phyloP scores from a whole-genome alignment of 306 rosid species.

The Vachellia pachyceras region DNA sequence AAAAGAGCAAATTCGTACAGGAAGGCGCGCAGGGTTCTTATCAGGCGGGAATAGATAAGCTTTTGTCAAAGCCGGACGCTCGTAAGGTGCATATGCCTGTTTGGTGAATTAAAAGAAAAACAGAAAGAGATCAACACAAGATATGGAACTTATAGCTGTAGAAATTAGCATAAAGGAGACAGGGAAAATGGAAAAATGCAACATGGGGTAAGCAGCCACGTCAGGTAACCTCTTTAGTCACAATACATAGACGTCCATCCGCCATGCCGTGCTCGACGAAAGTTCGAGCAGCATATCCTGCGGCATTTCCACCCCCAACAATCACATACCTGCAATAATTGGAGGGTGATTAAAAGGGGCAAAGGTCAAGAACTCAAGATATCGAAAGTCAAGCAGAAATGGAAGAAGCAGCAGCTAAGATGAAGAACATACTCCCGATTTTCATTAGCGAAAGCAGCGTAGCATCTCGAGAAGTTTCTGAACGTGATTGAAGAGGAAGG shows the following conservation, averaged over 20 bases:
- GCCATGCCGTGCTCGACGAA: conserved; percentile 95
- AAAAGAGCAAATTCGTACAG: conserved; percentile 57
- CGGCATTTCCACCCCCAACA: conserved; percentile 97
- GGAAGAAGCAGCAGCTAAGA: background rate
- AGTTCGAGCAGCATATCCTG: conserved; percentile 92
- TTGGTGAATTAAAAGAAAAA: conserved; percentile 3
- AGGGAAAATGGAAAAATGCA: background rate
- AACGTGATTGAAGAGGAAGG: conserved; percentile 46
- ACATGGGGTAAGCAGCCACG: background rate
- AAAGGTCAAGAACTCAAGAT: background rate
- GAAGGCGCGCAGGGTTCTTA: conserved; percentile 93
- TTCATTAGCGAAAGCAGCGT: conserved; percentile 73
- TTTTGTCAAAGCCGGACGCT: conserved; percentile 93
- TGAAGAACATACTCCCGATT: conserved; percentile 67
- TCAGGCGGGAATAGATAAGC: conserved; percentile 84
- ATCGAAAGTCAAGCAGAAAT: background rate
- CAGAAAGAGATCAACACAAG: conserved; percentile 21
- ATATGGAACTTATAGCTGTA: background rate
- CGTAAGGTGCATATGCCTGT: conserved; percentile 91
- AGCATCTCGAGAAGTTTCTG: conserved; percentile 62
- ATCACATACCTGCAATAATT: conserved; percentile 73
- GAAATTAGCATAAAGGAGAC: background rate
- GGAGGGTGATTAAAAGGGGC: background rate
- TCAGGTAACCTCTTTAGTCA: conserved; percentile 77
- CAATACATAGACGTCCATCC: conserved; percentile 89